phyloP scores from a whole-genome alignment of 2,329 filamentous ascomycete species.

The Fusarium domesticum region DNA sequence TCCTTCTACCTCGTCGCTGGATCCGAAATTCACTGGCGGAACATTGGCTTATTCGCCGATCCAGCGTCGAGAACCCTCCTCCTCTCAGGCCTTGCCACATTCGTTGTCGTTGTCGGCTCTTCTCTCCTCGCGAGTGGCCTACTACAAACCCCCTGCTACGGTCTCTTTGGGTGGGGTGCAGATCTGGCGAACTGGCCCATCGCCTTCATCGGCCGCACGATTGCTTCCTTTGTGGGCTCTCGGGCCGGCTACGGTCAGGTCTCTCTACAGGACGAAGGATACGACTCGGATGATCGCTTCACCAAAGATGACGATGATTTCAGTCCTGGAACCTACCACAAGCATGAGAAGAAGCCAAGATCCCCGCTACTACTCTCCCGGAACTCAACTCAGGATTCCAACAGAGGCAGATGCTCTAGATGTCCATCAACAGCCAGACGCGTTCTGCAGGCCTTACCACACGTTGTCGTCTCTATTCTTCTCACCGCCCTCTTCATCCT shows the following conservation, averaged over 20 bases:
- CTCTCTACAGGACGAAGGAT: conserved; percentile 9
- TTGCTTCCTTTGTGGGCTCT: conserved; percentile 8
- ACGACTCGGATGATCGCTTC: conserved; percentile 2
- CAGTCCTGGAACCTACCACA: not conserved
- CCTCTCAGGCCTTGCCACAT: conserved; percentile 33
- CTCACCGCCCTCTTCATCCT: conserved; percentile 27
- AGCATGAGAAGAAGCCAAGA: conserved; percentile 16
- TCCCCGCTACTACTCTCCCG: not conserved
- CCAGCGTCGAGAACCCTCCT: conserved; percentile 33
- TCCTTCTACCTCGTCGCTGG: conserved; percentile 35
- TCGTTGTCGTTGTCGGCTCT: conserved; percentile 17
- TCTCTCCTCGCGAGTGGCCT: conserved; percentile 23
- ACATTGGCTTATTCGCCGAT: conserved; percentile 34
- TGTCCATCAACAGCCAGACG: conserved; percentile 5
- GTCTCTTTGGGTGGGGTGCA: conserved; percentile 26
- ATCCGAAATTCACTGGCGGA: conserved; percentile 37
- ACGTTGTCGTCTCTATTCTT: conserved; percentile 23
- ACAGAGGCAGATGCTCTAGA: not conserved
- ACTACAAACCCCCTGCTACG: conserved; percentile 28
- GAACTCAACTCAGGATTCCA: not conserved
- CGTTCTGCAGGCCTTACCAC: conserved; percentile 11
- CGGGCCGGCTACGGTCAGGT: conserved; percentile 9
- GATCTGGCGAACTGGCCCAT: conserved; percentile 32
- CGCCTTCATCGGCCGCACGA: conserved; percentile 7
- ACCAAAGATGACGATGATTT: conserved; percentile 6